Base-by-base conservation (phyloP, 257 asterid genomes). In the Penstemon davidsonii region DNA sequence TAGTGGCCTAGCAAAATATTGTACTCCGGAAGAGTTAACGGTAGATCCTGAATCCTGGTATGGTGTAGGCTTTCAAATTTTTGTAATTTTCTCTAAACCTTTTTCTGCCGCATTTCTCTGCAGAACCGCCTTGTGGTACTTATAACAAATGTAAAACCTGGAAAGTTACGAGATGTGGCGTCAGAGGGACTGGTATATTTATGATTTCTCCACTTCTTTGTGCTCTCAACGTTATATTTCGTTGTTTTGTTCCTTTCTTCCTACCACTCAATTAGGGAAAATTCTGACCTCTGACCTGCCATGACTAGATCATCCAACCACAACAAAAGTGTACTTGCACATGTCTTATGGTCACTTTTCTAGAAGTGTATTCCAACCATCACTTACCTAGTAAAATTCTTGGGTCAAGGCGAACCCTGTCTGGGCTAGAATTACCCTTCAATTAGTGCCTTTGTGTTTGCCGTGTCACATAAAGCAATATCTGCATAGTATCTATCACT, bases 81-180 rank as follows among this genome's bases (percentile, higher is more conserved):
- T 55, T 67, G 33, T 60, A 71, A 18, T 76, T 53, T 72, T 36
- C 25, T 73, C 60, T 40, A 39, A 50, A 36, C 18, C 10, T 52
- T 59, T 63, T 52, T 47, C 62, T 78, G 68, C 66, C 56, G 6
- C 64, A 47, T 73, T 67, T 46, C 55, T 76, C 77, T 74, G 78
- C 93, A 94, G 99, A 82, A 91, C 68, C 95, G 96, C 19, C 80
- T 60, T 45, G 95, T 94, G 70, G 96, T 88, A 4, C 90, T 94
- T 15, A 82, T 94, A 70, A 87, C 99, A 81, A 94, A 94, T 75
- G 95, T 94, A 62, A 94, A 94, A 73, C 95, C 97, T 64, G 94
- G 96, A 66, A 94, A 94, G 72, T 79, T 91, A 66, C 86, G 99
- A 60, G 99, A 94, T 81, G 86, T 88, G 57, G 76, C 84, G 95